A percentile compares a stretch with the other conserved stretches of the same genome.
Evolutionary conservation across 345 rosid genomes (phyloP).

Genomic region (Arabis hirsuta): DNA sequence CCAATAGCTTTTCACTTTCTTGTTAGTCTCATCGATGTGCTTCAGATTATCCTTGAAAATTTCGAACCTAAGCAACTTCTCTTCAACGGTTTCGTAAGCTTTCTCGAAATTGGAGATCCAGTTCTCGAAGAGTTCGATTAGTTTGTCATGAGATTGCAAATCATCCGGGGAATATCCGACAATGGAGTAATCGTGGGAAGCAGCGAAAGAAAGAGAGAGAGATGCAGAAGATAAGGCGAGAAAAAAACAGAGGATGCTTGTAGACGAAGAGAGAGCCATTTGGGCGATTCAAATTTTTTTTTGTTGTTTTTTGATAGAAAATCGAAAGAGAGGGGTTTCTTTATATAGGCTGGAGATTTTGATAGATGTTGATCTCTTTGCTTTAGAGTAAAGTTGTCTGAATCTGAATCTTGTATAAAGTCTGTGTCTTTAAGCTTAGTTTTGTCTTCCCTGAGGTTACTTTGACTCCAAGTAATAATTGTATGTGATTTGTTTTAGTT

Average conservation of each 20-base stretch:
- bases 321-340: constrained; percentile 18
- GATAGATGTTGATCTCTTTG: constrained; percentile 17
- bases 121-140: constrained; percentile 65
- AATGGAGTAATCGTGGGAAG: constrained; percentile 65
- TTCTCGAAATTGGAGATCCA: constrained; percentile 73
- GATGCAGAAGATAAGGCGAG: constrained; percentile 43
- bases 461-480: constrained; percentile 39
- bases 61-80: constrained; percentile 68
- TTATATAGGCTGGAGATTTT: constrained; percentile 37
- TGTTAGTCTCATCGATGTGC: constrained; percentile 77
- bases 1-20: constrained; percentile 64
- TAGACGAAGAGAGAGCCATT: constrained; percentile 52
- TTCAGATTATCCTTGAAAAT: constrained; percentile 70
- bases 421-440: constrained; percentile 40
- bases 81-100: constrained; percentile 61
- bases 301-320: constrained; percentile 19
- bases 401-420: constrained; percentile 31
- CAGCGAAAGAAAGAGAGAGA: constrained; percentile 39
- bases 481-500: constrained; percentile 19
- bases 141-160: constrained; percentile 60
- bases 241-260: constrained; percentile 42
- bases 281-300: background rate
- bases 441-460: constrained; percentile 29
- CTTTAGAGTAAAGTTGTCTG: constrained; percentile 43
- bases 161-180: constrained; percentile 68